phyloP scores from a whole-genome alignment of 257 asterid species.

The Solanum acaule region DNA sequence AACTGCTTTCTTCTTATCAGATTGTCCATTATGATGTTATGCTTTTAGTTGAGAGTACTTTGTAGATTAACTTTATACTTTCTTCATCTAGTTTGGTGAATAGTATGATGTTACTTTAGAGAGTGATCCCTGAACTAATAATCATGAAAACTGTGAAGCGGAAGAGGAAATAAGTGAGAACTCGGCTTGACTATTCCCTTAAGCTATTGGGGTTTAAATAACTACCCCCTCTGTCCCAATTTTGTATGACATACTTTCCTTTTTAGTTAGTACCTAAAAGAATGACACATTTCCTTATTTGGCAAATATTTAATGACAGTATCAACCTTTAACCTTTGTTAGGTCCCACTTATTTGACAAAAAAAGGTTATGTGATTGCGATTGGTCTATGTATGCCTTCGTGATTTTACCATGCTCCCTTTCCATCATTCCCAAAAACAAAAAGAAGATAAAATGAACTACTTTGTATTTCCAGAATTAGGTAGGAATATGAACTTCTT shows the following conservation, averaged over 20 bases:
- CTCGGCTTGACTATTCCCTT: neutral
- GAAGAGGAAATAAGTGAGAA: neutral
- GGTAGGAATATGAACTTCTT: neutral
- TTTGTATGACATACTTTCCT: neutral
- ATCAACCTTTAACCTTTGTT: neutral
- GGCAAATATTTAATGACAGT: neutral
- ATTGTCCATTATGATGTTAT: neutral
- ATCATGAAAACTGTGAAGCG: neutral
- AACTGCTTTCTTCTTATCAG: neutral
- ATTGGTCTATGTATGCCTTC: neutral
- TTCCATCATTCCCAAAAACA: neutral
- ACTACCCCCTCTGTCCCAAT: neutral
- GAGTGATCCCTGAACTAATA: neutral
- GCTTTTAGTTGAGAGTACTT: neutral
- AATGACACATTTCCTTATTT: neutral
- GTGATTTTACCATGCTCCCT: neutral
- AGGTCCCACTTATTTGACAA: neutral
- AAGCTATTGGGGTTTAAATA: neutral
- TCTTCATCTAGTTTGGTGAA: neutral
- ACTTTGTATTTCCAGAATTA: neutral
- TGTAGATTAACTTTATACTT: neutral
- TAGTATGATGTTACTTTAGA: neutral
- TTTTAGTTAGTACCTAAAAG: neutral
- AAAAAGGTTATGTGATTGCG: neutral
- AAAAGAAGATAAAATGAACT: neutral